Base-by-base conservation (phyloP, 805 yeast genomes). In the Candida oleophila region DNA sequence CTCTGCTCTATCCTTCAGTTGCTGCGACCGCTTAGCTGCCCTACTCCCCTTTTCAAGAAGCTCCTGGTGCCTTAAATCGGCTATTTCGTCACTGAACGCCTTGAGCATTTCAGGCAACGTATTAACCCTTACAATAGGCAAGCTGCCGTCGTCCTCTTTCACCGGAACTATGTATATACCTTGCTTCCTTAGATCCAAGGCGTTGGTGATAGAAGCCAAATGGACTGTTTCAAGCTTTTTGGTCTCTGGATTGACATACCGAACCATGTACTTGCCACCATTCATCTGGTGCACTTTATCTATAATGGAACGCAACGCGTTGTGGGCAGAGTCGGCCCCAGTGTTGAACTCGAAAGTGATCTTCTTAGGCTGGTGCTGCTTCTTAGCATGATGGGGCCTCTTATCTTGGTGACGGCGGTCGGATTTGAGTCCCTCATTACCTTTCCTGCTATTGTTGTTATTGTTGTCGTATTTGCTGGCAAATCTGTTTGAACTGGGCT, bases 151-250 rank as follows among this genome's bases (percentile, higher is more conserved):
- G 4, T 44, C 51, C 8, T 48, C 41, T 3, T n/a, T 21, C n/a
- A 22, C 16, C 0, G 58, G 54, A 15, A 67, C 51, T 18, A 63
- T 40, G 4, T 45, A 42, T 16, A 68, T 43, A 1, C 74, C 74
- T 8, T 56, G 40, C 38, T 44, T 41, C 11, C 46, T 33, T 47
- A 67, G 55, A 46, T 69, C 66, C 9, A 66, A 43, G 14, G 41
- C 43, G 46, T 71, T 70, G 41, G 65, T 56, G 14, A 71, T 54
- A n/a, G 64, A 62, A n/a, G 55, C 67, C 41, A 71, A 59, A 45
- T 61, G 56, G 18, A 43, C 51, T 11, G 49, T 44, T 15, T 47
- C 54, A 7, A 67, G 43, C 36, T 58, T 57, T 16, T 61, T 61
- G 14, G 54, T 52, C 12, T 47, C 54, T 0, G 65, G 60, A 37